Percentiles rank a stretch among this genome's conserved stretches.
Evolutionary conservation across 2,329 filamentous ascomycete species (phyloP).

Genomic region (Fusarium proliferatum): DNA sequence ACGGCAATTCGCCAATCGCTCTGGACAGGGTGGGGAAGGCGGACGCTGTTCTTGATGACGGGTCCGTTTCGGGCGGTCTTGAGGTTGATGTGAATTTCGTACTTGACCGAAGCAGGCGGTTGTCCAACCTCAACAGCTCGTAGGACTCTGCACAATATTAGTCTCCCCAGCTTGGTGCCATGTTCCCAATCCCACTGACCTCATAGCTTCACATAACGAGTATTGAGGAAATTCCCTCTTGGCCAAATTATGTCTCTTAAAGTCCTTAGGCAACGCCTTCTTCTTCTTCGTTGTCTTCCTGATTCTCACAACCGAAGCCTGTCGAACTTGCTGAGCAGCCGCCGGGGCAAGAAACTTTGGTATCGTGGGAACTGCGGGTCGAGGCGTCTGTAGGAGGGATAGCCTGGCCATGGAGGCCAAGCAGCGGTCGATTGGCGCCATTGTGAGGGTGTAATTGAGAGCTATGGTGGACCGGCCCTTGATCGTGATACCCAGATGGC

Average conservation of each 20-base stretch:
- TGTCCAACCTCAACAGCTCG: constrained; percentile 92
- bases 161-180: background rate
- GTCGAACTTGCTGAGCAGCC: constrained; percentile 55
- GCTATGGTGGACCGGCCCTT: constrained; percentile 40
- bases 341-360: constrained; percentile 63
- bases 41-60: constrained; percentile 86
- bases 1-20: constrained; percentile 91
- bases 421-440: constrained; percentile 65
- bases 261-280: constrained; percentile 72
- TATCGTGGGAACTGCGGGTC: constrained; percentile 58
- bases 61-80: constrained; percentile 87
- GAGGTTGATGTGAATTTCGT: constrained; percentile 87
- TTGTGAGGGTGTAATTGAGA: constrained; percentile 47
- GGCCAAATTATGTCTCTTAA: constrained; percentile 73
- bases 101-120: constrained; percentile 79
- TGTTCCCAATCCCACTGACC: constrained; percentile 62
- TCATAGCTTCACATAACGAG: constrained; percentile 90
- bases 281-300: constrained; percentile 67
- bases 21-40: constrained; percentile 88
- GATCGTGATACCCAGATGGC: constrained; percentile 27
- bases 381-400: constrained; percentile 54
- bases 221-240: constrained; percentile 74
- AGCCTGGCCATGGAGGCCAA: constrained; percentile 66
- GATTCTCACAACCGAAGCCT: constrained; percentile 54
- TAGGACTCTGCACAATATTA: constrained; percentile 73